Evolutionary conservation across 2,329 filamentous ascomycete genomes (phyloP), one percentile per base, ranked within the genome.

Genomic region (Nemania serpens): DNA sequence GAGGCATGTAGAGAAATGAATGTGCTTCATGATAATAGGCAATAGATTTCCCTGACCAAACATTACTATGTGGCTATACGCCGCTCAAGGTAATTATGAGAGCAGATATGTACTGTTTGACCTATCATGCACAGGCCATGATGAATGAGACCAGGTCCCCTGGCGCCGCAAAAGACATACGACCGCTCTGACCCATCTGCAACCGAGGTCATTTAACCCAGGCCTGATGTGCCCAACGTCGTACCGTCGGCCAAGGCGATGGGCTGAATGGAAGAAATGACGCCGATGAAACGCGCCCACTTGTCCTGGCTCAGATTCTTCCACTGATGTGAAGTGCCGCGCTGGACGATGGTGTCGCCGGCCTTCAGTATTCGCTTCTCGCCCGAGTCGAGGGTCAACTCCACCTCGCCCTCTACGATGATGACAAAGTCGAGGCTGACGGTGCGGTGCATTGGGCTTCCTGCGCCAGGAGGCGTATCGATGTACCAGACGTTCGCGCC

Each of bases 341-440:
- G 55, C 13, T 58, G 47, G 13, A 58, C 25, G 1, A 33, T 20
- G 5, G 15, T 51, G 47, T 66, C 58, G n/a, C 61, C 58, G 11
- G 42, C 18, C 46, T 52, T 47, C 42, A 66, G 18, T 25, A 53
- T 20, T 18, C 63, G 53, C 11, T 5, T 46, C 61, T 66, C 61
- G 15, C 63, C 63, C 9, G 58, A 59, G 55, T 60, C 61, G 20
- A 66, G 53, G 15, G 48, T 33, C 10, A 64, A 50, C 39, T 66
- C 56, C 20, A 60, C 17, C 58, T 61, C 63, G 47, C 63, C 63
- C 46, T 63, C 58, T 18, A 64, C n/a, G 15, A 64, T 13, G 11
- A 60, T 49, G 29, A 50, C 52, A 54, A 59, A 66, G 47, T 64
- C 61, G 18, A 66, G 53, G 42, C 58, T 59, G 9, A 60, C 13